Evolutionary conservation across 2,329 filamentous ascomycete species (phyloP).

Genomic region (Sarocladium kiliense): DNA sequence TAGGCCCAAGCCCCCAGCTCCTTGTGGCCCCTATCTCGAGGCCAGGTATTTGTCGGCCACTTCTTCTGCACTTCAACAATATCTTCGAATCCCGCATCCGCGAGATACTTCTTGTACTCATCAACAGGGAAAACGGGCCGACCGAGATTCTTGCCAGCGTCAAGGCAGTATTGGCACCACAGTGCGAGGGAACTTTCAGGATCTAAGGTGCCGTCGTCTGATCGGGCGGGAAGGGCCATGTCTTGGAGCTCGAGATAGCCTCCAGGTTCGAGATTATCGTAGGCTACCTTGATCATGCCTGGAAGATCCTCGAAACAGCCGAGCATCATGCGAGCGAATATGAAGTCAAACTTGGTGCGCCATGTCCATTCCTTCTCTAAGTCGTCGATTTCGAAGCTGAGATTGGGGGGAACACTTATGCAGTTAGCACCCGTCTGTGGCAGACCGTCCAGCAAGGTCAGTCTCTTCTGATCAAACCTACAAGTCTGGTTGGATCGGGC

Average conservation of each 20-base stretch:
- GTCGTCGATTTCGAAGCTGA: slow-evolving; percentile 18
- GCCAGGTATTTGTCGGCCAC: slow-evolving; percentile 45
- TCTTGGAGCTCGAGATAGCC: slow-evolving; percentile 21
- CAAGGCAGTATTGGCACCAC: slow-evolving; percentile 23
- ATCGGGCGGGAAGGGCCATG: slow-evolving; percentile 12
- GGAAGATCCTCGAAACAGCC: slow-evolving; percentile 16
- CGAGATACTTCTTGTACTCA: slow-evolving; percentile 27
- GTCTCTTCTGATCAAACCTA: slow-evolving; percentile 7
- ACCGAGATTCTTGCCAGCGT: slow-evolving; percentile 22
- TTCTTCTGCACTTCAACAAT: slow-evolving; percentile 40
- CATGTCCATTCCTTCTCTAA: slow-evolving; percentile 20
- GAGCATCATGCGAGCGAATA: slow-evolving; percentile 18
- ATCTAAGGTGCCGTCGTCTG: slow-evolving; percentile 15
- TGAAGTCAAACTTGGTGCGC: slow-evolving; percentile 18
- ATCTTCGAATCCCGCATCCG: slow-evolving; percentile 45
- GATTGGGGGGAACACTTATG: slow-evolving; percentile 18
- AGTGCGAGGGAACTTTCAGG: slow-evolving; percentile 15
- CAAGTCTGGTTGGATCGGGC: slow-evolving; percentile 27
- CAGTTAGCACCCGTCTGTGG: not conserved
- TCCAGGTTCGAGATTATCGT: slow-evolving; percentile 15
- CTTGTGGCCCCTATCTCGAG: slow-evolving; percentile 43
- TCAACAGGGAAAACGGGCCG: slow-evolving; percentile 19
- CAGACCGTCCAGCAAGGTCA: not conserved
- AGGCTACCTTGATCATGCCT: slow-evolving; percentile 17
- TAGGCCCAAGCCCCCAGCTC: slow-evolving; percentile 35